These are phyloP conservation scores for Mortierella claussenii DNA, from an alignment of 192 early-diverging fungal genomes.

Conservation along the genomic window DNA sequence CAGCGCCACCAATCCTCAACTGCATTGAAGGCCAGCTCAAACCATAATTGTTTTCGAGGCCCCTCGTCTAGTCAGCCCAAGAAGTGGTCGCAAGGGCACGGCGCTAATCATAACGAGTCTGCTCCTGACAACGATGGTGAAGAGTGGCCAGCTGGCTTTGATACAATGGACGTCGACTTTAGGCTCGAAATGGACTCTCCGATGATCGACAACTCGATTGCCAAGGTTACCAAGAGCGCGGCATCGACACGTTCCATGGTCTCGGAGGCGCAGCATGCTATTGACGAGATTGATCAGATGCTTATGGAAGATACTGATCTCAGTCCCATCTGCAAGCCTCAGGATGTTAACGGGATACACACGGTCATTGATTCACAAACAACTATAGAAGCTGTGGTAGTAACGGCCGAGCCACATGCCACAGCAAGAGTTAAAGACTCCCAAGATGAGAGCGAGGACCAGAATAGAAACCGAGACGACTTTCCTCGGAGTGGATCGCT, in stretches of 20 bases:
- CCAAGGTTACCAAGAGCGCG: background rate
- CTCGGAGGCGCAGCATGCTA: conserved; percentile 2
- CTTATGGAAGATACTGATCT: conserved; percentile 4
- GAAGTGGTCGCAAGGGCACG: background rate
- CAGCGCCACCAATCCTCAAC: conserved; percentile 5
- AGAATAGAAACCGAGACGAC: too few relatives aligned
- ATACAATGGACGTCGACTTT: conserved; percentile 6
- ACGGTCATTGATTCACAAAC: too few relatives aligned
- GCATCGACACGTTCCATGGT: background rate
- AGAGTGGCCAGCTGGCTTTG: background rate
- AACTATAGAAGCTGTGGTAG: too few relatives aligned
- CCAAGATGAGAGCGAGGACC: too few relatives aligned
- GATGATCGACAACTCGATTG: background rate
- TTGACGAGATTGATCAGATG: conserved; percentile 20
- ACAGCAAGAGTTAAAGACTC: too few relatives aligned
- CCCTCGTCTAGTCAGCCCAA: too few relatives aligned
- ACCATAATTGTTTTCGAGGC: background rate
- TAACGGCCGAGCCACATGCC: too few relatives aligned
- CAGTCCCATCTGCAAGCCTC: background rate
- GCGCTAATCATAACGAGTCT: too few relatives aligned
- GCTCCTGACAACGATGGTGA: background rate
- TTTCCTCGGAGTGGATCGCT: too few relatives aligned
- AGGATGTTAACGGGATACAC: too few relatives aligned
- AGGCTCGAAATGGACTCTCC: conserved; percentile 1
- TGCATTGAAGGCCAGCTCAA: background rate